A percentile compares a stretch with the other conserved stretches of the same genome.
phyloP scores from a whole-genome alignment of 148 eudicot genomes.

The Vaccinium macrocarpon region DNA sequence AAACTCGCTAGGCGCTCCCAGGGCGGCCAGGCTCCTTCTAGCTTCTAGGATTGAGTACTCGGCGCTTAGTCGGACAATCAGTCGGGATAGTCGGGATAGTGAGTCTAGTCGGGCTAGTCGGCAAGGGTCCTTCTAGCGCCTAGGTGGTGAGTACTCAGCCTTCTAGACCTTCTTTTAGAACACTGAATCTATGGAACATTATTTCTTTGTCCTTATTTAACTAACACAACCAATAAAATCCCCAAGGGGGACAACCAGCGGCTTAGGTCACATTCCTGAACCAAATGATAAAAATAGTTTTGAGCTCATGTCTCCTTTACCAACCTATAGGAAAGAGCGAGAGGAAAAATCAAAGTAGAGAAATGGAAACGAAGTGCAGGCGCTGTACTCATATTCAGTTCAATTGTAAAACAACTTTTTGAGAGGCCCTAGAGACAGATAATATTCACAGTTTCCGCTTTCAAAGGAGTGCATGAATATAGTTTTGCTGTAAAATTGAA shows the following conservation, averaged over 20 bases:
- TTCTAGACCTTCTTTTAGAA: no score
- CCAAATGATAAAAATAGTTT: background rate
- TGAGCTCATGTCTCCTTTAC: background rate
- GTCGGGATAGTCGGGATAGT: no score
- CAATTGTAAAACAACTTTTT: no score
- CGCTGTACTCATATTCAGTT: background rate
- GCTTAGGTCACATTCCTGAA: background rate
- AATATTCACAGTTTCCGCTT: background rate
- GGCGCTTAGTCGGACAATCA: no score
- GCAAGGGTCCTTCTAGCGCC: no score
- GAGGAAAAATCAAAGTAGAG: background rate
- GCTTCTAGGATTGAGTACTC: no score
- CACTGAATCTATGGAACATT: background rate
- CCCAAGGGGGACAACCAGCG: background rate
- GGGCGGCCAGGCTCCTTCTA: no score
- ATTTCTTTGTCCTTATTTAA: background rate
- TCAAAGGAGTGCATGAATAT: background rate
- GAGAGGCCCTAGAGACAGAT: background rate
- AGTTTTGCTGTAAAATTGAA: background rate
- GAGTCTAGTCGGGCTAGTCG: no score
- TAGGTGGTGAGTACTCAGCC: no score
- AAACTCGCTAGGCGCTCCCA: no score
- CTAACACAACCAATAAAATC: background rate
- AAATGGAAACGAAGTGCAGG: constrained; percentile 2
- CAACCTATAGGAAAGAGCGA: background rate